phyloP scores from a whole-genome alignment of 2,329 filamentous ascomycete genomes.

The Paecilomyces sp. region DNA sequence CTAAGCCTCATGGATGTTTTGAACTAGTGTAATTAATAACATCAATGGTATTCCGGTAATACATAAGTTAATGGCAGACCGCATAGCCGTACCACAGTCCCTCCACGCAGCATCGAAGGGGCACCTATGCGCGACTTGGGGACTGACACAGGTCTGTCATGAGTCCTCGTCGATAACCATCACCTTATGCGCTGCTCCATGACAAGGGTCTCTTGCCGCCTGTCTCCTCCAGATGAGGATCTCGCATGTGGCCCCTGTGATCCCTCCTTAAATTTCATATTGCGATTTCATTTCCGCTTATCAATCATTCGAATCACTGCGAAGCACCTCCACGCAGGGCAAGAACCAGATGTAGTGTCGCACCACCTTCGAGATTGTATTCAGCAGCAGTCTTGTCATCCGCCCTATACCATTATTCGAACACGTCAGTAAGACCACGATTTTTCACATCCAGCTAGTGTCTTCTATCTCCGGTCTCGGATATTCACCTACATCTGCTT shows the following conservation, averaged over 20 bases:
- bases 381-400: slow-evolving; percentile 91
- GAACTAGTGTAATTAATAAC: background rate
- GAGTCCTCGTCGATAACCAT: background rate
- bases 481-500: slow-evolving; percentile 79
- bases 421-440: background rate
- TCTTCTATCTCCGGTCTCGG: background rate
- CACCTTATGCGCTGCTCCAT: background rate
- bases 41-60: background rate
- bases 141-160: background rate
- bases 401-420: slow-evolving; percentile 51
- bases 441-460: background rate
- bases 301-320: slow-evolving; percentile 3
- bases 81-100: background rate
- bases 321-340: slow-evolving; percentile 71
- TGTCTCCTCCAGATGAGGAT: background rate
- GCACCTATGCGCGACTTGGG: background rate
- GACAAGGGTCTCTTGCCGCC: background rate
- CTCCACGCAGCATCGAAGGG: background rate
- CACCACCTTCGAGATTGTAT: slow-evolving; percentile 84
- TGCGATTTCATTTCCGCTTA: background rate
- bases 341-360: slow-evolving; percentile 90
- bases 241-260: background rate
- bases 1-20: background rate
- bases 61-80: background rate
- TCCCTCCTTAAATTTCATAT: background rate